Base-by-base conservation (phyloP, 1,284 basidiomycete species). In the Irpex lacteus region DNA sequence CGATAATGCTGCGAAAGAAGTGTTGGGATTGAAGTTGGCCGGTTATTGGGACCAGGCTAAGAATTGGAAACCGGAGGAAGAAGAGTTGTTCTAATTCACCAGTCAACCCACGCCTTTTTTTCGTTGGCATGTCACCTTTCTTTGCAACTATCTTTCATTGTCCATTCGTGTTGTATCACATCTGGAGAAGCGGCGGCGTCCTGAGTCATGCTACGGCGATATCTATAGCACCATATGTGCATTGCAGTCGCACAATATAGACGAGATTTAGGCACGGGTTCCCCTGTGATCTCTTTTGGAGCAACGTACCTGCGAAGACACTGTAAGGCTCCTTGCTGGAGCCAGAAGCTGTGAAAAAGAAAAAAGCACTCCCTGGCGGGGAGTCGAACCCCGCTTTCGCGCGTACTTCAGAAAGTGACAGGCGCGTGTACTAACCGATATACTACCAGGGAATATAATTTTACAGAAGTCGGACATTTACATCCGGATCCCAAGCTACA, bases 31-130 rank as follows among this genome's bases (percentile, higher is more conserved):
- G 64, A 94, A 90, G 79, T 77, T 95, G 76, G 88, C 90, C 50
- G 91, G 94, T 0, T 94, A 95, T 74, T 98, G 96, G 96, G 97
- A 98, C 75, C 85, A 94, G 74, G 90, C 95, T 38, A 98, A 96
- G 86, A 90, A 91, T 70, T 92, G 87, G 85, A 91, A 86, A 72
- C 83, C 86, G 2, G 89, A 91, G 73, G 91, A 92, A 62, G 89
- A 91, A 67, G 88, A 90, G 66, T 67, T 88, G 67, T 86, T 87
- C 71, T 89, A 56, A 15, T 15, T 15, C 8, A 15, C 40, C 2
- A 15, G 11, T 11, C 40, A 44, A 44, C 40, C 40, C 15, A 11
- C 15, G 40, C 11, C 40, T 44, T 15, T 11, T 44, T 9, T 44
- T 44, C 40, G 8, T 11, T 44, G 40, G 15, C 15, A 44, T 11